These are phyloP conservation scores for Coffea humblotiana DNA, from an alignment of 305 asterid species.

Conservation along the genomic window DNA sequence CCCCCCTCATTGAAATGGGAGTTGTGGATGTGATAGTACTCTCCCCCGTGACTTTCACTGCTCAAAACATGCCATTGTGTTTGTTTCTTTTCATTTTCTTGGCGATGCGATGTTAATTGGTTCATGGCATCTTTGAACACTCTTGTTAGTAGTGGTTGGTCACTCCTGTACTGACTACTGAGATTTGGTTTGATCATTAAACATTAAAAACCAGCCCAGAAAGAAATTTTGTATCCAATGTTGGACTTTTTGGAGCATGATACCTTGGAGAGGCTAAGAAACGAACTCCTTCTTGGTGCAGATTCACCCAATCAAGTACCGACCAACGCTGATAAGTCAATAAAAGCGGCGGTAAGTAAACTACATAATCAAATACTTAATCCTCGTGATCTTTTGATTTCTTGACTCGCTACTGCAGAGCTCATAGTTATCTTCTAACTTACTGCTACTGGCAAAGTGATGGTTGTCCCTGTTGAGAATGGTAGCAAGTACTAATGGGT, in stretches of 20 bases:
- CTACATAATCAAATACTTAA: background rate
- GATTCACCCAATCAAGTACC: too few species aligned
- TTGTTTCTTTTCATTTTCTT: background rate
- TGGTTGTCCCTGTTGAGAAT: background rate
- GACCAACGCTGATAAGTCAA: too few species aligned
- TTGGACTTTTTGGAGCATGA: background rate
- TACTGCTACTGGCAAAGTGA: background rate
- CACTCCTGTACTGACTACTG: background rate
- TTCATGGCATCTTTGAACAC: background rate
- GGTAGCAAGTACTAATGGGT: background rate
- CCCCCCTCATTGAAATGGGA: background rate
- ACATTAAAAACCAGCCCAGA: background rate
- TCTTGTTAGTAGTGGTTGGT: background rate
- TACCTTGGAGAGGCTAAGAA: background rate
- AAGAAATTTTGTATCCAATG: background rate
- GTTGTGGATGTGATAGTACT: background rate
- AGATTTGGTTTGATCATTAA: too few species aligned
- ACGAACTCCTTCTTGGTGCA: background rate
- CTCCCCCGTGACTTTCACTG: conserved; percentile 5
- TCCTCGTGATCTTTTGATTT: background rate
- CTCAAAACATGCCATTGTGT: background rate
- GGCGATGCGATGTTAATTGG: background rate
- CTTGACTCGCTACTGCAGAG: background rate
- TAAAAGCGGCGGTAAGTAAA: background rate
- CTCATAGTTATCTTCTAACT: background rate